A percentile compares a stretch with the other conserved stretches of the same genome.
phyloP scores from a whole-genome alignment of 371 early-diverging fungal genomes.

The Capniomyces stellatus region DNA sequence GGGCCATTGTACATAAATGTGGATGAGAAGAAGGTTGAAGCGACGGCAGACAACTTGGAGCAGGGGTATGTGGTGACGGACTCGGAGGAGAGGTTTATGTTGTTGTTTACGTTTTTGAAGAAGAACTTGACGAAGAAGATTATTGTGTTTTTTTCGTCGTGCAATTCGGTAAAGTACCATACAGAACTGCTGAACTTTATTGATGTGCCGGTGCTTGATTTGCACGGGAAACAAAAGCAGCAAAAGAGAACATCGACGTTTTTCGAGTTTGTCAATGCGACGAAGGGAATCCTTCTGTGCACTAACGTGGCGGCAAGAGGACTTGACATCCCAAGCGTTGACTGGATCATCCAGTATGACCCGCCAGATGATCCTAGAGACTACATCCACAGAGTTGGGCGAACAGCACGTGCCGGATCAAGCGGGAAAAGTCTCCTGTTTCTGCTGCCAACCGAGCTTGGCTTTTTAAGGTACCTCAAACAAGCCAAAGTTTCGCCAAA shows the following conservation, averaged over 20 bases:
- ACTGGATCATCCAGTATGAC: slow-evolving; percentile 98
- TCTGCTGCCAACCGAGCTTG: slow-evolving; percentile 86
- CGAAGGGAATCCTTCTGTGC: slow-evolving; percentile 75
- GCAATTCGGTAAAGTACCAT: slow-evolving; percentile 90
- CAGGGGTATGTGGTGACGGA: slow-evolving; percentile 93
- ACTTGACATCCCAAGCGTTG: slow-evolving; percentile 93
- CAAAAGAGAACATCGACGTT: slow-evolving; percentile 89
- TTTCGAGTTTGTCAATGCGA: slow-evolving; percentile 89
- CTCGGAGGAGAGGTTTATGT: slow-evolving; percentile 72
- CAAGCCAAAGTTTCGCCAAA: slow-evolving; percentile 92
- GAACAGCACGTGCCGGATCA: slow-evolving; percentile 92
- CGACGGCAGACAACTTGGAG: slow-evolving; percentile 87
- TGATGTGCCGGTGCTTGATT: slow-evolving; percentile 87
- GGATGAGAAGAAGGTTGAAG: slow-evolving; percentile 70
- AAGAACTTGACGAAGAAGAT: slow-evolving; percentile 88
- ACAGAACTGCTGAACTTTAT: slow-evolving; percentile 91
- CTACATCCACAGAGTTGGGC: slow-evolving; percentile 97
- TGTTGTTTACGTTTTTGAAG: slow-evolving; percentile 85
- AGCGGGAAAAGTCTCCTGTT: slow-evolving; percentile 84
- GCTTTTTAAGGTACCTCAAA: slow-evolving; percentile 92
- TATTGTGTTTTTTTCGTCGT: slow-evolving; percentile 91
- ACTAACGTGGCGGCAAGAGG: slow-evolving; percentile 99
- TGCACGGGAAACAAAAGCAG: slow-evolving; percentile 90
- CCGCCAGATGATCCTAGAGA: slow-evolving; percentile 96
- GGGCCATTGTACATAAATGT: slow-evolving; percentile 93